A percentile compares a stretch with the other conserved stretches of the same genome.
Conservation (phyloP, 192 early-diverging fungal species). For the Coemansia sp. region DNA sequence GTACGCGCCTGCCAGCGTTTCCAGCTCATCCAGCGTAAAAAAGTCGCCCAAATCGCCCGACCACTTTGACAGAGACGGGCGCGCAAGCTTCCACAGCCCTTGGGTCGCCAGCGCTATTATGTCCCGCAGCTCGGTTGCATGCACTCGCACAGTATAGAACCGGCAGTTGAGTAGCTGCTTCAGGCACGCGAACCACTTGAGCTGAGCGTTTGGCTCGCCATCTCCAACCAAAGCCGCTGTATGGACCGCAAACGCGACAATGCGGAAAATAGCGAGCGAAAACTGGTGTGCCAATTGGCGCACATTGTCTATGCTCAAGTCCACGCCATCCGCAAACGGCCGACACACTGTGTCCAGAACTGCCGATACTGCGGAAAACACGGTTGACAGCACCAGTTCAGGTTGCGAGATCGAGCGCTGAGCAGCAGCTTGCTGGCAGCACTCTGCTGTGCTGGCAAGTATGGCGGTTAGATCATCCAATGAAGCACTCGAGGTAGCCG, state of each 20-base stretch:
- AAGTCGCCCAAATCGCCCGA: slow-evolving; percentile 42
- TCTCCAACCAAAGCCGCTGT: background rate
- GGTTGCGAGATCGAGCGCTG: background rate
- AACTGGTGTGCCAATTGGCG: background rate
- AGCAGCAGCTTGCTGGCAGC: slow-evolving; percentile 10
- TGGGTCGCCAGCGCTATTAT: slow-evolving; percentile 12
- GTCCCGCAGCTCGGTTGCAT: slow-evolving; percentile 9
- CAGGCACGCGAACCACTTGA: slow-evolving; percentile 31
- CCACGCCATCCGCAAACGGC: slow-evolving; percentile 22
- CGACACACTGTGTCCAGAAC: slow-evolving; percentile 10
- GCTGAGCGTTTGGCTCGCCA: background rate
- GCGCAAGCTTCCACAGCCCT: slow-evolving; percentile 36
- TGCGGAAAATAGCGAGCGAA: slow-evolving; percentile 19
- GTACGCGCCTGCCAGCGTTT: slow-evolving; percentile 41
- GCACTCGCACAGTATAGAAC: slow-evolving; percentile 25
- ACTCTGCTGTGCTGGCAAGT: slow-evolving; percentile 16
- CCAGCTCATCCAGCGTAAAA: slow-evolving; percentile 45
- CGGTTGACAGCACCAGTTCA: background rate
- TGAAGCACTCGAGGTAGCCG: background rate
- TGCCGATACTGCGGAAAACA: slow-evolving; percentile 3
- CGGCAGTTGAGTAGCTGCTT: slow-evolving; percentile 35
- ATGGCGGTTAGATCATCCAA: background rate
- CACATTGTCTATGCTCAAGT: slow-evolving; percentile 7
- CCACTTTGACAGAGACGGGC: slow-evolving; percentile 45
- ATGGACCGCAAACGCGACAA: slow-evolving; percentile 18